Evolutionary conservation across 441 rosid species (phyloP).

Genomic region (Rhodomyrtus psidioides): DNA sequence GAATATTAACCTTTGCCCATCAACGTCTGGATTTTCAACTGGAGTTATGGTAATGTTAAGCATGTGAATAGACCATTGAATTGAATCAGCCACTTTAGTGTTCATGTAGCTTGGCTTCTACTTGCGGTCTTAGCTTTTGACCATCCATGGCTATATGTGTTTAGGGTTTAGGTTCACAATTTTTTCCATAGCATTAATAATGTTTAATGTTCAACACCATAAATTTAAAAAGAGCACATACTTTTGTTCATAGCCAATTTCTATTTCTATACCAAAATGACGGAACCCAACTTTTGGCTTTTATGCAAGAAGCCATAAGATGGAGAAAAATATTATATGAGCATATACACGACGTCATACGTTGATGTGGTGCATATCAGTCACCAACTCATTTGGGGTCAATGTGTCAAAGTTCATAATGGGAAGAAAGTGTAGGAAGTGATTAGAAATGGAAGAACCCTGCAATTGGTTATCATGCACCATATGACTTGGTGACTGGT

Average conservation of each 20-base stretch:
- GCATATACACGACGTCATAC: not conserved
- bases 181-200: not conserved
- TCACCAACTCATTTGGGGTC: not conserved
- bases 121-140: not conserved
- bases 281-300: not conserved
- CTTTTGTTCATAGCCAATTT: not conserved
- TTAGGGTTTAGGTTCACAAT: not conserved
- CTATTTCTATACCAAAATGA: not conserved
- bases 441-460: too few relatives aligned
- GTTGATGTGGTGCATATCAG: not conserved
- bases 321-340: not conserved
- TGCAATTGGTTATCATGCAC: not conserved
- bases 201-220: not conserved
- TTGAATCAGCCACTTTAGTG: not conserved
- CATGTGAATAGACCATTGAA: not conserved
- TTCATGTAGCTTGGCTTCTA: not conserved
- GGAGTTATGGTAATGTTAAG: conserved; percentile 15
- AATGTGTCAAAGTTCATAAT: too few relatives aligned
- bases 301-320: not conserved
- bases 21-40: conserved; percentile 82
- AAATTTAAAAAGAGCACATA: not conserved
- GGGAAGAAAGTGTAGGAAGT: too few relatives aligned
- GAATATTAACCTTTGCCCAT: conserved; percentile 95
- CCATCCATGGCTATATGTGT: not conserved
- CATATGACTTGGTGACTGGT: not conserved